Percentiles rank a stretch among this genome's conserved stretches.
These are phyloP conservation scores for Zopfia rhizophila DNA, from an alignment of 2,329 filamentous ascomycete species.

Conservation along the genomic window DNA sequence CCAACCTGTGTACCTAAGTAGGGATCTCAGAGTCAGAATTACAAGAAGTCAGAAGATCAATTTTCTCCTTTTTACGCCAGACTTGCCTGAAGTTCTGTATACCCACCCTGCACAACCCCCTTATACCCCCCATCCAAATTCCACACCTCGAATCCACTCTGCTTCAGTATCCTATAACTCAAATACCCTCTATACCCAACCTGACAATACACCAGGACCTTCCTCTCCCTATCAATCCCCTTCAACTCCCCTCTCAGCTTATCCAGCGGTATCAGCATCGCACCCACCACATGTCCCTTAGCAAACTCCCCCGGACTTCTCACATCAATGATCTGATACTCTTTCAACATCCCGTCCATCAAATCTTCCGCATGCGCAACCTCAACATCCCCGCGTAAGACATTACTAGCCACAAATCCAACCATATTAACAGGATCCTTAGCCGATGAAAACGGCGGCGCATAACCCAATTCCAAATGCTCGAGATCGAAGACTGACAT, in stretches of 20 bases:
- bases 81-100: too few relatives aligned
- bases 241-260: constrained; percentile 12
- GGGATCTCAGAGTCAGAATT: too few relatives aligned
- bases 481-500: constrained; percentile 39
- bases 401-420: constrained; percentile 36
- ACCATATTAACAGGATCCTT: constrained; percentile 43
- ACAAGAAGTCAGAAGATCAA: too few relatives aligned
- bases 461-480: constrained; percentile 38
- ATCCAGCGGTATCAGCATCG: constrained; percentile 11
- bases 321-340: constrained; percentile 18
- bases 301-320: constrained; percentile 5
- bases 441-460: constrained; percentile 36
- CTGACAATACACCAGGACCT: constrained; percentile 31
- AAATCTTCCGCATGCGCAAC: constrained; percentile 31
- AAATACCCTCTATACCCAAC: constrained; percentile 28
- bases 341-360: neutral
- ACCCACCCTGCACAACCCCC: constrained; percentile 1
- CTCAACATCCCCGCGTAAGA: constrained; percentile 33
- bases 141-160: constrained; percentile 16
- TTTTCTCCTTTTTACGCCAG: too few relatives aligned
- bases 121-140: too few relatives aligned
- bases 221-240: constrained; percentile 24
- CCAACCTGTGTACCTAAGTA: too few relatives aligned
- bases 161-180: constrained; percentile 18
- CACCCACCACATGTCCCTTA: constrained; percentile 2